These are phyloP conservation scores for Zizania palustris DNA, from an alignment of 202 grass and related monocot species.

Conservation along the genomic window DNA sequence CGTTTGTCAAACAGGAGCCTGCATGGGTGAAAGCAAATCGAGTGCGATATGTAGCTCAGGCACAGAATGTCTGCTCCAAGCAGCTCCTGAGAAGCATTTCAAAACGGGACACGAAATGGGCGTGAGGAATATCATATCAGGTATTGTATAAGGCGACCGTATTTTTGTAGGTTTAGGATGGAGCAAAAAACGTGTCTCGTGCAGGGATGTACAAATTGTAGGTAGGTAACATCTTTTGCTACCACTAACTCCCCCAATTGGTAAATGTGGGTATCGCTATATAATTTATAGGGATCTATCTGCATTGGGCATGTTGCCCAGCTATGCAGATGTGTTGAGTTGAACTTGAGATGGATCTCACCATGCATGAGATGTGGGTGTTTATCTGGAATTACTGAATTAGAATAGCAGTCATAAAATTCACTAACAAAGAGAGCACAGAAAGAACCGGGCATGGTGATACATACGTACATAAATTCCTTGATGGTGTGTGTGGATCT, in stretches of 20 bases:
- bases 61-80: slow-evolving; percentile 79
- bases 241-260: slow-evolving; percentile 28
- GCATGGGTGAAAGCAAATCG: slow-evolving; percentile 94
- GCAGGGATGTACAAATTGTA: slow-evolving; percentile 34
- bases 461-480: neutral
- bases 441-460: neutral
- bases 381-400: neutral
- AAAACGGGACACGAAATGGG: slow-evolving; percentile 51
- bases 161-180: slow-evolving; percentile 63
- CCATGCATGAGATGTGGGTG: slow-evolving; percentile 30
- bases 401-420: neutral
- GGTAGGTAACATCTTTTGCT: slow-evolving; percentile 11
- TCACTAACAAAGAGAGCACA: slow-evolving; percentile 9
- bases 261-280: slow-evolving; percentile 37
- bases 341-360: neutral
- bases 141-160: slow-evolving; percentile 12
- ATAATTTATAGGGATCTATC: slow-evolving; percentile 15
- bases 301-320: neutral
- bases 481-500: neutral
- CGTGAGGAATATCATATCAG: slow-evolving; percentile 46
- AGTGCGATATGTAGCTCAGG: slow-evolving; percentile 74
- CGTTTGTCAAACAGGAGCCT: slow-evolving; percentile 60
- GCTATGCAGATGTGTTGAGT: slow-evolving; percentile 2
- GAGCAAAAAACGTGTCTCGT: slow-evolving; percentile 5
- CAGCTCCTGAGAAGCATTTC: slow-evolving; percentile 79